phyloP scores from a whole-genome alignment of 306 rosid genomes.

The Gynostemma pentaphyllum region DNA sequence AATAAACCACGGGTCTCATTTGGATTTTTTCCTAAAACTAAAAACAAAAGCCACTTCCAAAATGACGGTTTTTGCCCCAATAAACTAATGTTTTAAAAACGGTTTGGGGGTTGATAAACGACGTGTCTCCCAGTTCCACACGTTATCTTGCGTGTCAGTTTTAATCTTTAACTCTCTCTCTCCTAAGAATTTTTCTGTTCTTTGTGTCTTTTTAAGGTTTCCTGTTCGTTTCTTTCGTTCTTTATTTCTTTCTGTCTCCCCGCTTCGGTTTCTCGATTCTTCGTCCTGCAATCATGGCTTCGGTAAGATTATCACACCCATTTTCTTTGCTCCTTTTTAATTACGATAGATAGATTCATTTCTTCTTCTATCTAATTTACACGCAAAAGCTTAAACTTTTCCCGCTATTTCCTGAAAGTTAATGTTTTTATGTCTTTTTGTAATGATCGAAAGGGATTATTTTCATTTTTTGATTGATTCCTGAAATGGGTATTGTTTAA shows the following conservation, averaged over 20 bases:
- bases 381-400: background rate
- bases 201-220: background rate
- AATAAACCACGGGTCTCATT: no score
- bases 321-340: background rate
- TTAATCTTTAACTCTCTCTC: background rate
- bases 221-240: background rate
- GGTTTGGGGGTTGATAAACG: slow-evolving; percentile 3
- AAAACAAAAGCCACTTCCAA: no score
- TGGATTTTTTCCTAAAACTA: no score
- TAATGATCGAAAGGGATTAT: background rate
- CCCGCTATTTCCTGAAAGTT: background rate
- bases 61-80: no score
- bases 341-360: background rate
- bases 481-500: background rate
- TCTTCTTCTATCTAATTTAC: background rate
- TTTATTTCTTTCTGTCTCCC: background rate
- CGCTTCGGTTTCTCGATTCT: background rate
- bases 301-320: background rate
- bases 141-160: background rate
- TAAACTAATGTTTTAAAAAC: background rate
- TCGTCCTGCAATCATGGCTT: slow-evolving; percentile 6
- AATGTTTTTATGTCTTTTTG: background rate
- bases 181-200: no score
- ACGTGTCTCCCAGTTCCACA: background rate
- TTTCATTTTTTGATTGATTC: background rate